These are phyloP conservation scores for Eimeria sp. DNA, from an alignment of 169 alveolate genomes.

Conservation along the genomic window DNA sequence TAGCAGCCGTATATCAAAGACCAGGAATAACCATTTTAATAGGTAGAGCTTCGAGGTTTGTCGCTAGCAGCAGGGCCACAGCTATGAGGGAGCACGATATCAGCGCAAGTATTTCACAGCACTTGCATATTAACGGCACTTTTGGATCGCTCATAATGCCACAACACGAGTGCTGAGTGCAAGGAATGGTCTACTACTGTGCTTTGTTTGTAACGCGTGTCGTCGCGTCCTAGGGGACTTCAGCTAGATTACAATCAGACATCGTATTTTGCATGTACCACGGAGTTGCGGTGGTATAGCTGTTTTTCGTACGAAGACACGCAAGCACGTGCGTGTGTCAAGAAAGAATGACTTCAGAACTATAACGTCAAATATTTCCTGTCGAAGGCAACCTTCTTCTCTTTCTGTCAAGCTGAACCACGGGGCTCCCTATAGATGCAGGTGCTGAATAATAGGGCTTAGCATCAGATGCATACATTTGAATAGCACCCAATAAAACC, in stretches of 20 bases:
- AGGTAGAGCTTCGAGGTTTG: background rate
- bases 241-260: background rate
- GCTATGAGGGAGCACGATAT: background rate
- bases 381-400: background rate
- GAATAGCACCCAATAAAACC: background rate
- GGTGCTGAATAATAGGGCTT: background rate
- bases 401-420: background rate
- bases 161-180: background rate
- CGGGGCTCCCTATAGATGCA: constrained; percentile 46
- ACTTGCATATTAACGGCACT: background rate
- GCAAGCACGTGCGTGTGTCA: background rate
- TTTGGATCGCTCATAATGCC: background rate
- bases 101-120: background rate
- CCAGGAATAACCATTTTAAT: background rate
- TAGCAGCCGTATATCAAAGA: background rate
- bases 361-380: background rate
- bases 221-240: background rate
- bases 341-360: background rate
- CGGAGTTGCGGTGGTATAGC: background rate
- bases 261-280: no score
- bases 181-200: background rate
- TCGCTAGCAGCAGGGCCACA: background rate
- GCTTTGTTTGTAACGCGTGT: background rate
- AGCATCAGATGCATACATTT: constrained; percentile 3
- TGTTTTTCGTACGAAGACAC: background rate